A percentile compares a stretch with the other conserved stretches of the same genome.
phyloP scores from a whole-genome alignment of 2,329 filamentous ascomycete genomes.

The Xylariaceae sp. region DNA sequence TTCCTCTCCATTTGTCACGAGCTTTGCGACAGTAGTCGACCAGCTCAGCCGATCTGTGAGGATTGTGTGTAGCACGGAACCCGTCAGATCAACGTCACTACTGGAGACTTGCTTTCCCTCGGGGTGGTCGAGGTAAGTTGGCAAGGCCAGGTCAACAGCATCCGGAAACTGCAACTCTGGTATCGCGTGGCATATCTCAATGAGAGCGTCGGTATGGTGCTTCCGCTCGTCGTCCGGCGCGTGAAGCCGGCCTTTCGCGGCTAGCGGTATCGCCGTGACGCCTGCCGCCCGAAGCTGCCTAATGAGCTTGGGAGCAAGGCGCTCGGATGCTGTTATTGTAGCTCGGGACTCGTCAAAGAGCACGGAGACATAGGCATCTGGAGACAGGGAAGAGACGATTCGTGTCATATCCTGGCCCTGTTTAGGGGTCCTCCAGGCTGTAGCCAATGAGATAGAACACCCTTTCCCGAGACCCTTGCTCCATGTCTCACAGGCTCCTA shows the following conservation, averaged over 20 bases:
- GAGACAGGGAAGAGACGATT: constrained; percentile 1
- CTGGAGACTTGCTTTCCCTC: not conserved
- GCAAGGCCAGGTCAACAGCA: not conserved
- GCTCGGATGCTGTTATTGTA: constrained; percentile 31
- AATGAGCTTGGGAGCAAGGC: constrained; percentile 10
- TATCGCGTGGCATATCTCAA: not conserved
- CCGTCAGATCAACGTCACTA: not conserved
- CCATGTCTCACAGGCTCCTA: constrained; percentile 9
- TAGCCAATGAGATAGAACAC: not conserved
- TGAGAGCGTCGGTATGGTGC: not conserved
- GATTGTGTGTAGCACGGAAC: not conserved
- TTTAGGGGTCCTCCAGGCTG: constrained; percentile 3
- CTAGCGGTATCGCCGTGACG: not conserved
- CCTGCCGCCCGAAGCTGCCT: constrained; percentile 16
- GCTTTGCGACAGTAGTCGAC: not conserved
- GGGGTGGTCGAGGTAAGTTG: not conserved
- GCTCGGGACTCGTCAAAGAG: constrained; percentile 32
- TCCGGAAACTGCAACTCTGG: not conserved
- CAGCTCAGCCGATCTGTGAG: not conserved
- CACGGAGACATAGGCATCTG: not conserved
- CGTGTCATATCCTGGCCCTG: constrained; percentile 13
- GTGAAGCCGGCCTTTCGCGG: not conserved
- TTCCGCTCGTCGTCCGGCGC: not conserved
- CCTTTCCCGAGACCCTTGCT: not conserved
- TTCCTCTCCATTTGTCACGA: not conserved